Evolutionary conservation across 768 basidiomycete genomes (phyloP), one percentile per base, ranked within the genome.

Genomic region (Chalciporus sphaerocephalus): DNA sequence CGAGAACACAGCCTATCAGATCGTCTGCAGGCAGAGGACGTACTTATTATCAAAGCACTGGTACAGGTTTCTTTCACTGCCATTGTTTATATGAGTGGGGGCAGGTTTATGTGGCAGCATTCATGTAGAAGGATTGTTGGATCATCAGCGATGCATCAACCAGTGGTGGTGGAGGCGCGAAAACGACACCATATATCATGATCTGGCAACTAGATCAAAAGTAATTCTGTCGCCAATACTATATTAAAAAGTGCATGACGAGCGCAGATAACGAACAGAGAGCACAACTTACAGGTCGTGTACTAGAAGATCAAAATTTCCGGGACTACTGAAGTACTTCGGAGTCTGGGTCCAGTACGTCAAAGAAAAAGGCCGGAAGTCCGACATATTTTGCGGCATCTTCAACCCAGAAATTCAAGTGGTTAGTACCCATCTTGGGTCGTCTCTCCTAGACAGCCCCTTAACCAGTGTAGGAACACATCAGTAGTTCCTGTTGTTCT

Each of bases 111-210:
- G 46, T 21, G 2, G 55, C 53, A 3, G 64, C 61, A 23, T 57
- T 61, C 8, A 55, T 50, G 13, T 55, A 56, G 51, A 73, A 69
- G 8, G 59, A 58, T 38, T 72, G 69, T 20, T 73, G 70, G 39
- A 65, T 65, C 11, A 70, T 35, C 23, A n/a, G n/a, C n/a, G n/a
- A n/a, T n/a, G n/a, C n/a, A n/a, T n/a, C n/a, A n/a, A n/a, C n/a
- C n/a, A n/a, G n/a, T 63, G 53, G 20, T 70, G 53, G 46, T 61
- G 61, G 16, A 56, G 51, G 2, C 59, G 57, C 63, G 64, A 65
- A 5, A 46, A n/a, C 40, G 27, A 57, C 55, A 11, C 64, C 59
- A 28, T 65, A 65, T 4, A n/a, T n/a, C n/a, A n/a, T n/a, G n/a
- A n/a, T n/a, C n/a, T n/a, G 54, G 57, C n/a, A 66, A 21, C 25